Evolutionary conservation across 768 basidiomycete species (phyloP).

Genomic region (Tricholomella constricta): DNA sequence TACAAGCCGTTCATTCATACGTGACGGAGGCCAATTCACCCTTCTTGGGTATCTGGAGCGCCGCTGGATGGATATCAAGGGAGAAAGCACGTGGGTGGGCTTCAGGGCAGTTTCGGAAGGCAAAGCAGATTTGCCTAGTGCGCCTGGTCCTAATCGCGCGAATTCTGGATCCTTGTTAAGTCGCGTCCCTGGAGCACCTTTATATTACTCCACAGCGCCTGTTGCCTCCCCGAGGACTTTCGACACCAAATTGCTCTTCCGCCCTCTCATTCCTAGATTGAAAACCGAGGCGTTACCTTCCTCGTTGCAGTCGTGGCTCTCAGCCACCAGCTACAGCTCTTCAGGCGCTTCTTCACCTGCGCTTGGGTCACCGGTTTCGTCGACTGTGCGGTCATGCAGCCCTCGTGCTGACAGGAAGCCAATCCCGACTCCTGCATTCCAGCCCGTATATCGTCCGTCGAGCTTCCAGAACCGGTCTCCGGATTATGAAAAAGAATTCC

Average conservation of each 20-base stretch:
- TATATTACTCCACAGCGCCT: neutral
- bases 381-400: neutral
- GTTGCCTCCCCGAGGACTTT: neutral
- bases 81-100: slow-evolving; percentile 29
- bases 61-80: slow-evolving; percentile 23
- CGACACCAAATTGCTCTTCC: neutral
- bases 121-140: slow-evolving; percentile 34
- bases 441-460: neutral
- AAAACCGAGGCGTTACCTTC: neutral
- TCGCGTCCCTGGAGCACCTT: neutral
- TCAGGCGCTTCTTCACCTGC: neutral
- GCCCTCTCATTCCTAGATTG: neutral
- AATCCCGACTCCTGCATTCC: neutral
- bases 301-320: neutral
- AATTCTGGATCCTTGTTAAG: neutral
- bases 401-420: too few species aligned
- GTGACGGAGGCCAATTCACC: slow-evolving; percentile 32
- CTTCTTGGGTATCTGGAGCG: slow-evolving; percentile 43
- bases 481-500: neutral
- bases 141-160: slow-evolving; percentile 14
- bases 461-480: neutral
- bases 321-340: neutral
- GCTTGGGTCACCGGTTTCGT: neutral
- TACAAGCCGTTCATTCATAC: slow-evolving; percentile 43
- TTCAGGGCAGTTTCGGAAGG: slow-evolving; percentile 31